Conservation (phyloP, 331 rosid genomes). For the Quercus tomentella region DNA sequence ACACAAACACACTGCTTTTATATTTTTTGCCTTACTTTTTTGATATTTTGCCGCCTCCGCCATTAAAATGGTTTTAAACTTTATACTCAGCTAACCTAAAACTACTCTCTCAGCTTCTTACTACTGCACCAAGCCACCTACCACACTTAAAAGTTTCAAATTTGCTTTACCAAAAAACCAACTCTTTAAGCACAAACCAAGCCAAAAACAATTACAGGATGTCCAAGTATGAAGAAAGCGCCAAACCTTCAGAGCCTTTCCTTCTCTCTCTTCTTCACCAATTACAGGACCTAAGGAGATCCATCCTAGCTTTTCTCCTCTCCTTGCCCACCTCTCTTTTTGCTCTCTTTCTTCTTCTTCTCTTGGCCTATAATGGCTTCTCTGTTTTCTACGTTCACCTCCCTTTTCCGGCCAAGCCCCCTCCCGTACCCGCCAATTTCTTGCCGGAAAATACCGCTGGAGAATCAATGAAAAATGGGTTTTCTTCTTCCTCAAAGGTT, state of each 20-base stretch:
- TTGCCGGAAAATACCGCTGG: conserved; percentile 11
- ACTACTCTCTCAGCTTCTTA: neutral
- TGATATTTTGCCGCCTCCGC: conserved; percentile 29
- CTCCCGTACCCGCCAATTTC: conserved; percentile 13
- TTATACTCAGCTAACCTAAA: neutral
- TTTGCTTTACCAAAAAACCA: neutral
- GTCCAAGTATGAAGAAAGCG: conserved; percentile 21
- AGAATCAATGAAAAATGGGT: conserved; percentile 2
- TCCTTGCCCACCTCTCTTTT: conserved; percentile 47
- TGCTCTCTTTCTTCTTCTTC: conserved; percentile 53
- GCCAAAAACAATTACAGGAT: neutral
- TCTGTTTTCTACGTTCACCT: conserved; percentile 37
- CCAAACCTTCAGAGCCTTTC: conserved; percentile 13
- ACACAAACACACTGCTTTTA: neutral
- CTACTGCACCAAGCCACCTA: neutral
- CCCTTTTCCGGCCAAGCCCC: conserved; percentile 32
- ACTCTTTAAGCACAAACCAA: neutral
- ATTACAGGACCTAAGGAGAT: conserved; percentile 34
- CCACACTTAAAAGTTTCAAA: neutral
- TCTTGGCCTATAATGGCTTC: conserved; percentile 62
- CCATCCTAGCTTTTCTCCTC: conserved; percentile 31
- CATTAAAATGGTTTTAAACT: conserved; percentile 30
- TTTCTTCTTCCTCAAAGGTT: conserved; percentile 17
- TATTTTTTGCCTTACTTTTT: neutral
- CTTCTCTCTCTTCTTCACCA: conserved; percentile 15